A percentile compares a stretch with the other conserved stretches of the same genome.
These are phyloP conservation scores for Aureobasidium sp. DNA, from an alignment of 2,329 filamentous ascomycete species.

Conservation along the genomic window DNA sequence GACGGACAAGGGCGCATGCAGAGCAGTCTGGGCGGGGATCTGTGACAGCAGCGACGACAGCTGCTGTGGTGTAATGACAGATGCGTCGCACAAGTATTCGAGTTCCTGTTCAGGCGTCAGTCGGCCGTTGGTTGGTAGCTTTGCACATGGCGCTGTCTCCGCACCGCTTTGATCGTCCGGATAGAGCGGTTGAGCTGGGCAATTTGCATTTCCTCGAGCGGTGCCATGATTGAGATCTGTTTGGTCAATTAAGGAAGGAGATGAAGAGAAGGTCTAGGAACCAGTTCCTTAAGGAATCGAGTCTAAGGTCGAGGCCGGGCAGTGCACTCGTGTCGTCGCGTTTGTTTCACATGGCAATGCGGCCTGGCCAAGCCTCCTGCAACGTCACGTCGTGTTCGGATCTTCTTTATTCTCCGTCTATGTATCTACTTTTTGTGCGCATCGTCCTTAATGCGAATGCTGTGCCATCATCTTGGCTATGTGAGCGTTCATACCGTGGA, in stretches of 20 bases:
- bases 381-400: conserved; percentile 6
- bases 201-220: conserved; percentile 39
- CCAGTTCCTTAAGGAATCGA: background rate
- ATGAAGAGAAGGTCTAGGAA: background rate
- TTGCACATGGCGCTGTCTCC: conserved; percentile 24
- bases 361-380: conserved; percentile 7
- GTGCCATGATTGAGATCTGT: conserved; percentile 23
- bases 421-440: background rate
- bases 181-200: conserved; percentile 76
- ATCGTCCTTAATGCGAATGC: conserved; percentile 3
- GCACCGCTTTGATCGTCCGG: conserved; percentile 77
- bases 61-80: conserved; percentile 66
- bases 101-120: conserved; percentile 61
- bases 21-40: conserved; percentile 64
- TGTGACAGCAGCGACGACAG: conserved; percentile 68
- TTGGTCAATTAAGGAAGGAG: background rate
- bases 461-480: conserved; percentile 17
- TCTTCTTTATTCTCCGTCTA: background rate
- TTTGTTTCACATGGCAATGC: conserved; percentile 10
- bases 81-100: conserved; percentile 77
- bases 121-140: conserved; percentile 3
- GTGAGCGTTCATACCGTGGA: conserved; percentile 25
- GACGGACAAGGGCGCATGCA: conserved; percentile 37
- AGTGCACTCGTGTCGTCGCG: conserved; percentile 1
- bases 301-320: background rate